Evolutionary conservation across 2,329 filamentous ascomycete species (phyloP), one percentile per base, ranked within the genome.

Genomic region (Stagonosporopsis cucurbitacearum): DNA sequence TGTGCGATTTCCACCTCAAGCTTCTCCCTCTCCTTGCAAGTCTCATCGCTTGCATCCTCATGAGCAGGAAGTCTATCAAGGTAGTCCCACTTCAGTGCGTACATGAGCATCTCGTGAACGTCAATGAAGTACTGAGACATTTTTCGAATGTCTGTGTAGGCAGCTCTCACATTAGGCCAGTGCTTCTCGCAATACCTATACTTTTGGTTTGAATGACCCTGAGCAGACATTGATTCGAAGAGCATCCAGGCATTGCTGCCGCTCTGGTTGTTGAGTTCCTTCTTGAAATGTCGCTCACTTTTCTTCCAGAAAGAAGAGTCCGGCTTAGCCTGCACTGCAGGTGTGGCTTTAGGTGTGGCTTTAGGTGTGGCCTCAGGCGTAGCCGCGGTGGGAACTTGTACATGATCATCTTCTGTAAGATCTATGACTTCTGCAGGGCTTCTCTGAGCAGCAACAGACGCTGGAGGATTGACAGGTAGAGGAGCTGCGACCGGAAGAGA

Each of bases 61-160:
- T 26, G 37, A 15, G 6, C 8, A 15, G 22, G 11, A 6, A 46
- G 25, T 6, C 5, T 22, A n/a, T 6, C 13, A 26, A 46, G 22
- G 2, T 15, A 6, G 20, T 48, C 37, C 50, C 50, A 54, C 19
- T 36, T 30, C 20, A 25, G 11, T 11, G 37, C 22, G 4, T 48
- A 54, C 3, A 17, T 23, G 9, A 54, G 7, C 43, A 54, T 36
- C 25, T 54, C 50, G 1, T 35, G 9, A 3, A 37, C 50, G 17
- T 54, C 50, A 12, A 54, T 28, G 9, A 48, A 54, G 15, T 28
- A 39, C 8, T 17, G 13, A 8, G 50, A 54, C 30, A 43, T 54
- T 19, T 30, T 17, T 1, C 11, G 9, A 23, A 54, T 37, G 37
- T 48, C 37, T 2, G 43, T 6, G 1, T 23, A 15, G 1, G 50